These are phyloP conservation scores for Cynanchum wilfordii DNA, from an alignment of 257 asterid genomes.

Conservation along the genomic window DNA sequence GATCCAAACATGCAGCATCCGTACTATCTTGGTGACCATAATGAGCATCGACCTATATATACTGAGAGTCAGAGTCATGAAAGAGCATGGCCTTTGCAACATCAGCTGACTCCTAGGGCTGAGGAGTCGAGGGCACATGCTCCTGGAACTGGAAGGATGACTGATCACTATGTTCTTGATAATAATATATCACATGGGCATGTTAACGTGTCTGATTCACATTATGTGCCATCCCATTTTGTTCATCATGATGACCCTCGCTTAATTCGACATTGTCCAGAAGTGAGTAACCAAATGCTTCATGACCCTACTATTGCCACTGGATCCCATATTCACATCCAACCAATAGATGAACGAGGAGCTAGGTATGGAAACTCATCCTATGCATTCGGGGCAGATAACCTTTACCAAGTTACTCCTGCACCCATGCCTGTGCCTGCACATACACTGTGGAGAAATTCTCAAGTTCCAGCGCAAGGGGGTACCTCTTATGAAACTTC, in stretches of 20 bases:
- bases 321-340: conserved; percentile 51
- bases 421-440: conserved; percentile 42
- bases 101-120: conserved; percentile 46
- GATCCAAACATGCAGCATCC: conserved; percentile 55
- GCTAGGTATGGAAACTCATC: conserved; percentile 55
- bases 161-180: conserved; percentile 51
- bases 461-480: conserved; percentile 53
- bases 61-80: conserved; percentile 52
- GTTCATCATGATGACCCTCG: conserved; percentile 65
- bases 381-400: conserved; percentile 56
- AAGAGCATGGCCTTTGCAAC: conserved; percentile 70
- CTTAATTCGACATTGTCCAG: conserved; percentile 48
- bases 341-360: conserved; percentile 59
- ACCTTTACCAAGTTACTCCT: conserved; percentile 54
- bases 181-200: conserved; percentile 52
- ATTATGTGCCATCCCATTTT: conserved; percentile 48
- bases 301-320: conserved; percentile 52
- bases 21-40: conserved; percentile 55
- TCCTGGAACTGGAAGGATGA: conserved; percentile 52
- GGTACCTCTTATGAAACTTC: conserved; percentile 49
- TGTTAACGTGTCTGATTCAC: conserved; percentile 51
- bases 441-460: conserved; percentile 70
- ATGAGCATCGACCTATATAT: conserved; percentile 52
- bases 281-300: conserved; percentile 52
- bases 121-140: conserved; percentile 59